Evolutionary conservation across 495 filamentous ascomycete genomes (phyloP), one percentile per base, ranked within the genome.

Genomic region (Penicillium daleae): DNA sequence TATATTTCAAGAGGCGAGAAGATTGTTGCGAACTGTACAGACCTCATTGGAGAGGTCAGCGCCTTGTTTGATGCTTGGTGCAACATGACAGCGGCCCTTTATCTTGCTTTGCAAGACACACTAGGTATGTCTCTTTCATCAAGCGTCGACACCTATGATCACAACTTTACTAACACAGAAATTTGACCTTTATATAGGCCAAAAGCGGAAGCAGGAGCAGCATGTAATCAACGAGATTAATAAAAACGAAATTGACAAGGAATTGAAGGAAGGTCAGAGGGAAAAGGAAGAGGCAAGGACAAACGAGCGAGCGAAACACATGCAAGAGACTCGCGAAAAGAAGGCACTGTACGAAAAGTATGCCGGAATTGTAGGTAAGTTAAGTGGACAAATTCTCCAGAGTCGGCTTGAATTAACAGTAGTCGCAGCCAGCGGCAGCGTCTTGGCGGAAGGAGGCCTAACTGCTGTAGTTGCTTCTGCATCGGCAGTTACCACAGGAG

Each of bases 401-500:
- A 51, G 48, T 17, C 19, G 15, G 48, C 48, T 51, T 51, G 19
- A 51, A 51, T n/a, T 51, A 51, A 51, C 48, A 51, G 48, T 51
- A 51, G 48, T 51, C 48, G 48, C 48, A 51, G 48, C 48, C 19
- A 51, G 48, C 48, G 26, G 48, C 48, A 51, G 48, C 48, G 48
- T 51, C 48, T 51, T 51, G 48, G 48, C 48, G 48, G 48, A 51
- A 51, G 48, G 48, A 29, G 48, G 48, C 48, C 7, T 51, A 51
- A 51, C 48, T 51, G 48, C 48, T 51, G 48, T 51, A 51, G 48
- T 51, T 51, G 48, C 48, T 51, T 51, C 48, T 51, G 48, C 48
- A 51, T 51, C 48, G 48, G 48, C 48, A 51, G 48, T 51, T 51
- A 29, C 48, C 48, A 51, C 48, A 17, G 48, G 48, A 51, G 48